phyloP scores from a whole-genome alignment of 805 yeast species.

The Yamadazyma akitaensis region DNA sequence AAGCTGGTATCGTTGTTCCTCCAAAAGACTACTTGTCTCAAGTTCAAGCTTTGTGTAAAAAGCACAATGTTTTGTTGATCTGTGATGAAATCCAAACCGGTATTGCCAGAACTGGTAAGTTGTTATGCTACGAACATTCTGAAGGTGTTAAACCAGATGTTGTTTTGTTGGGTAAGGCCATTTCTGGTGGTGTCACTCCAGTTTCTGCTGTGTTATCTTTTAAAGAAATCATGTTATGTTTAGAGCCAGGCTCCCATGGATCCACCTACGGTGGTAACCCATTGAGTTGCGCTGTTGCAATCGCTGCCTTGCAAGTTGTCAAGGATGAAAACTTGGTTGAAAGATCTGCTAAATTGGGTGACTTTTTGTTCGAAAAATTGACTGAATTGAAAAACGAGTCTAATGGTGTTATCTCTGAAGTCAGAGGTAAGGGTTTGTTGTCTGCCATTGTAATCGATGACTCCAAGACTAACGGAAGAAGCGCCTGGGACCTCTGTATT shows the following conservation, averaged over 20 bases:
- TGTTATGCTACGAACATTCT: conserved; percentile 88
- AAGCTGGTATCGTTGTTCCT: conserved; percentile 96
- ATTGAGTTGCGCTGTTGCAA: conserved; percentile 85
- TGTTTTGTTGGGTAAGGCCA: conserved; percentile 87
- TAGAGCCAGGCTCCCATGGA: conserved; percentile 96
- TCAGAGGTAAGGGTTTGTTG: conserved; percentile 81
- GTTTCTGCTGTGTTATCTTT: conserved; percentile 89
- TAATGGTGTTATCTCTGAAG: conserved; percentile 55
- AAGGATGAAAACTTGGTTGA: conserved; percentile 82
- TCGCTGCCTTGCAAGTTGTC: conserved; percentile 89
- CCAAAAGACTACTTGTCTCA: conserved; percentile 72
- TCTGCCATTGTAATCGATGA: conserved; percentile 91
- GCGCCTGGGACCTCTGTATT: conserved; percentile 95
- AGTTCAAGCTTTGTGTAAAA: conserved; percentile 71
- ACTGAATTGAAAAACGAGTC: conserved; percentile 49
- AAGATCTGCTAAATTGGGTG: conserved; percentile 72
- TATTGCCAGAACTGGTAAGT: conserved; percentile 93
- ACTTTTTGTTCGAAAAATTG: conserved; percentile 59
- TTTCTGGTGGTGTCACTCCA: conserved; percentile 92
- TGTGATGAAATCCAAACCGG: conserved; percentile 98
- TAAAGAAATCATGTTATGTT: conserved; percentile 81
- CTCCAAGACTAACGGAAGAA: conserved; percentile 75
- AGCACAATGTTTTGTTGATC: conserved; percentile 83
- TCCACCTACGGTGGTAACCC: conserved; percentile 99
- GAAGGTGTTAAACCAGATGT: conserved; percentile 80